Evolutionary conservation across 768 basidiomycete species (phyloP).

Genomic region (Xanthoconium stramineum): DNA sequence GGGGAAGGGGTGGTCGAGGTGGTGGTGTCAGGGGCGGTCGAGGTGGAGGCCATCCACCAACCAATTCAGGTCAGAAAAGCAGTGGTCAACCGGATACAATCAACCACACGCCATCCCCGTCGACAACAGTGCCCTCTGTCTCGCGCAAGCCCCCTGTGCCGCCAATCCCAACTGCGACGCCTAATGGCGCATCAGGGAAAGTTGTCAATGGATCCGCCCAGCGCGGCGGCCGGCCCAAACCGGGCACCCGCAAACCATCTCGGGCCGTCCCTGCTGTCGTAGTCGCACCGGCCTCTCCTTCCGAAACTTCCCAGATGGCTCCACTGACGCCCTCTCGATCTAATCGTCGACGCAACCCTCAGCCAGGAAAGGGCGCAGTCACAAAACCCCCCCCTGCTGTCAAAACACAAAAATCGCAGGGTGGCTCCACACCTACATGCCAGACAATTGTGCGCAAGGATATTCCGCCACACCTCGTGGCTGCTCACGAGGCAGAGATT

Average conservation of each 20-base stretch:
- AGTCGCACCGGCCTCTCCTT: slow-evolving; percentile 22
- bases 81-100: slow-evolving; percentile 20
- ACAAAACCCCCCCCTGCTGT: slow-evolving; percentile 19
- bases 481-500: slow-evolving; percentile 42
- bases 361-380: slow-evolving; percentile 31
- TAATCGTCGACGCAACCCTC: slow-evolving; percentile 50
- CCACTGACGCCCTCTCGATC: slow-evolving; percentile 40
- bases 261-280: slow-evolving; percentile 22
- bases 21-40: slow-evolving; percentile 23
- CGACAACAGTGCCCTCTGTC: slow-evolving; percentile 10
- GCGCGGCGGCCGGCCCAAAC: slow-evolving; percentile 22
- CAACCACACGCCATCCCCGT: slow-evolving; percentile 18
- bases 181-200: slow-evolving; percentile 23
- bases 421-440: slow-evolving; percentile 18
- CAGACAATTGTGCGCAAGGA: slow-evolving; percentile 45
- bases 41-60: slow-evolving; percentile 29
- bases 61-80: slow-evolving; percentile 20
- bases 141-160: slow-evolving; percentile 16
- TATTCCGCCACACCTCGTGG: slow-evolving; percentile 53
- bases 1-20: slow-evolving; percentile 37
- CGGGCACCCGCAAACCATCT: slow-evolving; percentile 19
- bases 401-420: slow-evolving; percentile 35
- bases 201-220: slow-evolving; percentile 19
- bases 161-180: slow-evolving; percentile 14
- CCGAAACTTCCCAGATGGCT: slow-evolving; percentile 17